phyloP scores from a whole-genome alignment of 148 eudicot species.

The Polygonum aviculare region DNA sequence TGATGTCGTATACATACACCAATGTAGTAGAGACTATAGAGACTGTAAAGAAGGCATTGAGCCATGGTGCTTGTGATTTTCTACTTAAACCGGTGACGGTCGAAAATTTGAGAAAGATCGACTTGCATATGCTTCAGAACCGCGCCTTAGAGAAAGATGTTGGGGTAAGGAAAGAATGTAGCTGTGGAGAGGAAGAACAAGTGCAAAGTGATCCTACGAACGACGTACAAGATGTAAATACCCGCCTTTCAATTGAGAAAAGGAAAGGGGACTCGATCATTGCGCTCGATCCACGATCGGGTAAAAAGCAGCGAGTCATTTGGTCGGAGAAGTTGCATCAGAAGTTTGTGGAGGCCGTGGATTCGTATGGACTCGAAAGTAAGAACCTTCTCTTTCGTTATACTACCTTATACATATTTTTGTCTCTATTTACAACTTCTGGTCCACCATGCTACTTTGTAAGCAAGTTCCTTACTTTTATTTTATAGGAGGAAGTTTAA shows the following conservation, averaged over 20 bases:
- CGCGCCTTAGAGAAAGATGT: neutral
- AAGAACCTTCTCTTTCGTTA: neutral
- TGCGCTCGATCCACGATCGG: neutral
- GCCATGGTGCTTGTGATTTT: neutral
- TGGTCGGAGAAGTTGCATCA: neutral
- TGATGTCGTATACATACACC: neutral
- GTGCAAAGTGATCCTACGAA: neutral
- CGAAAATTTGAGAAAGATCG: neutral
- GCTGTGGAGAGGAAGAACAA: neutral
- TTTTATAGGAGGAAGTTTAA: neutral
- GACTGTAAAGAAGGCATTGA: neutral
- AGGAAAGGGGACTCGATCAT: neutral
- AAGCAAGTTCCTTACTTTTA: neutral
- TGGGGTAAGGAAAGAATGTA: neutral
- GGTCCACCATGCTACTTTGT: neutral
- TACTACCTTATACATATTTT: no score
- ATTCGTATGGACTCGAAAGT: neutral
- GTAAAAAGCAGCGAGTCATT: neutral
- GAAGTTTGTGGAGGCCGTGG: neutral
- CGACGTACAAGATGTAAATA: neutral
- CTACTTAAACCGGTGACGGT: neutral
- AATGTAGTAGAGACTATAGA: neutral
- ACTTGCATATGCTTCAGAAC: neutral
- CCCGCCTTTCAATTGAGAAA: neutral
- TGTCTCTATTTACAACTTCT: no score